Evolutionary conservation across 768 basidiomycete genomes (phyloP).

Genomic region (Mycena filopes): DNA sequence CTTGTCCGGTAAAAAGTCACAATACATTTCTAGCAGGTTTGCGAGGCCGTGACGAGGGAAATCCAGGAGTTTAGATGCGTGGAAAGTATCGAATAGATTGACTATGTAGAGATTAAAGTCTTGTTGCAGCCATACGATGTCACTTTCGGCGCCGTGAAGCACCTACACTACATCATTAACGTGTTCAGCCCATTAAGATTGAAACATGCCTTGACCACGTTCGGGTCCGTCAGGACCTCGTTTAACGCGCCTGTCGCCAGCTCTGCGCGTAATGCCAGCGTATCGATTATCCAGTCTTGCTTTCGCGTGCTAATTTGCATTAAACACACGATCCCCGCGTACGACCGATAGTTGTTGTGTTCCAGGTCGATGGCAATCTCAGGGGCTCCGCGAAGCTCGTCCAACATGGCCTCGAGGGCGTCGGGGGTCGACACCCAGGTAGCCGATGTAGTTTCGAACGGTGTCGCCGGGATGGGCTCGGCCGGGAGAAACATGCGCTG

Average conservation of each 20-base stretch:
- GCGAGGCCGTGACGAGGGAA: constrained; percentile 89
- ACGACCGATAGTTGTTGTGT: constrained; percentile 90
- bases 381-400: constrained; percentile 65
- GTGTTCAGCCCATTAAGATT: neutral
- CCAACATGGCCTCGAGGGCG: constrained; percentile 71
- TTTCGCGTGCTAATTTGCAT: constrained; percentile 91
- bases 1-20: constrained; percentile 92
- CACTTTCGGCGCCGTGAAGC: constrained; percentile 94
- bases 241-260: constrained; percentile 70
- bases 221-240: constrained; percentile 86
- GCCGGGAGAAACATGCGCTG: constrained; percentile 67
- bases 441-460: constrained; percentile 76
- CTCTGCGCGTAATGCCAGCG: constrained; percentile 78
- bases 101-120: constrained; percentile 95
- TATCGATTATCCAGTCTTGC: constrained; percentile 89
- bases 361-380: constrained; percentile 97
- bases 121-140: constrained; percentile 96
- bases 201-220: constrained; percentile 79
- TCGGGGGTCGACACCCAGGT: constrained; percentile 73
- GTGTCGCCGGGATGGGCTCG: constrained; percentile 61
- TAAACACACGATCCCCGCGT: constrained; percentile 88
- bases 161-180: constrained; percentile 59
- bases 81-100: constrained; percentile 96
- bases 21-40: constrained; percentile 86
- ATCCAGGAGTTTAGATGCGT: constrained; percentile 89